A percentile compares a stretch with the other conserved stretches of the same genome.
phyloP scores from a whole-genome alignment of 805 yeast species.

The Suhomyces sp. region DNA sequence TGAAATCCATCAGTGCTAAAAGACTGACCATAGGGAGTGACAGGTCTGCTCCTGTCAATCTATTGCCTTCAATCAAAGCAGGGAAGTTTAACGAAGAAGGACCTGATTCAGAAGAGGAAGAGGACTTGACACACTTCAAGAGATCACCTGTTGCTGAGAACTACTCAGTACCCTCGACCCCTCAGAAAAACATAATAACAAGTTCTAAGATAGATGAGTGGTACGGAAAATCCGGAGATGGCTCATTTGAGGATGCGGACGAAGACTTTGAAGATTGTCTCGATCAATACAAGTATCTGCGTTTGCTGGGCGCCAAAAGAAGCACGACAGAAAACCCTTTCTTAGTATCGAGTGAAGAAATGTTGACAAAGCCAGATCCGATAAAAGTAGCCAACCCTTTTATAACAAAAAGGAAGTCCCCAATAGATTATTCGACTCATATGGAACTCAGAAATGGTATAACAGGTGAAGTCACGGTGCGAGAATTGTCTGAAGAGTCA shows the following conservation, averaged over 20 bases:
- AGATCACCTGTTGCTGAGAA: neutral
- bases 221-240: conserved; percentile 8
- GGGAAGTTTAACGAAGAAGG: neutral
- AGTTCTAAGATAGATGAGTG: conserved; percentile 4
- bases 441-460: conserved; percentile 40
- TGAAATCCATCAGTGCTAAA: conserved; percentile 1
- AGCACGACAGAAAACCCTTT: neutral
- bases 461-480: conserved; percentile 37
- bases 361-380: neutral
- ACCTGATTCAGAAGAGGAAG: neutral
- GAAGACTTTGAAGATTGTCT: conserved; percentile 3
- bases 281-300: neutral
- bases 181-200: conserved; percentile 5
- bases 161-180: conserved; percentile 5
- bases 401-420: neutral
- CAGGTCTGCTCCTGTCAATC: conserved; percentile 1
- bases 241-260: conserved; percentile 5
- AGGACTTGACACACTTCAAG: neutral
- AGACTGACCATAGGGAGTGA: conserved; percentile 12
- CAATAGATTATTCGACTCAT: conserved; percentile 32
- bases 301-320: neutral
- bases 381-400: conserved; percentile 2
- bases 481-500: conserved; percentile 28
- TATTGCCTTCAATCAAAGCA: neutral
- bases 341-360: neutral